Evolutionary conservation across 1,284 basidiomycete genomes (phyloP).

Genomic region (Sparassis latifolia): DNA sequence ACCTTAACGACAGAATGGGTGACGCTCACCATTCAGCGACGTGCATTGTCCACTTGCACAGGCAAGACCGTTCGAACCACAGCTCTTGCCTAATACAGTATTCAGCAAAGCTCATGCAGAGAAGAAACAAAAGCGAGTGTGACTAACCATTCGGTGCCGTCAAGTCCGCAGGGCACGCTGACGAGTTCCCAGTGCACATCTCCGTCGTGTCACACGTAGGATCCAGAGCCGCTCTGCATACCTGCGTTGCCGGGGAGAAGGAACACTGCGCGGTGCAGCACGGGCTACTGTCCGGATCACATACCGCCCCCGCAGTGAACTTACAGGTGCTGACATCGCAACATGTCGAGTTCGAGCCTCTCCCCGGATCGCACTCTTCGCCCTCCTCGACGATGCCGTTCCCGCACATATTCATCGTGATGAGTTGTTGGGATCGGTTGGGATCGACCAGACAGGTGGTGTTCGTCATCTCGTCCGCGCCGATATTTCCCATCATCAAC

Average conservation of each 20-base stretch:
- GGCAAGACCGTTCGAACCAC: constrained; percentile 56
- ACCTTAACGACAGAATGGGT: background rate
- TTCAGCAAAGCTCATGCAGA: background rate
- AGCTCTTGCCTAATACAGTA: constrained; percentile 41
- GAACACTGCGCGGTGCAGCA: constrained; percentile 75
- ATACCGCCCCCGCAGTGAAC: constrained; percentile 66
- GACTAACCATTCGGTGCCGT: constrained; percentile 62
- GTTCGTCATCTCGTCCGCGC: constrained; percentile 33
- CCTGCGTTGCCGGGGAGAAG: constrained; percentile 58
- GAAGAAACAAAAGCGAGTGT: constrained; percentile 1
- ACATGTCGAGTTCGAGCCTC: constrained; percentile 56
- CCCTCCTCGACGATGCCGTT: constrained; percentile 73
- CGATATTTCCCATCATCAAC: constrained; percentile 42
- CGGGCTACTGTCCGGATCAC: constrained; percentile 72
- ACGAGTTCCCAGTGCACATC: constrained; percentile 71
- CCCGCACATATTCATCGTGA: constrained; percentile 70
- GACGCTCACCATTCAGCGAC: constrained; percentile 55
- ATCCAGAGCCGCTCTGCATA: constrained; percentile 73
- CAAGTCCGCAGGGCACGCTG: constrained; percentile 68
- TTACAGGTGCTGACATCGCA: constrained; percentile 79
- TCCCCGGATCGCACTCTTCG: constrained; percentile 88
- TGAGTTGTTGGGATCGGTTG: constrained; percentile 33
- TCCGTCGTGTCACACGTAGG: constrained; percentile 72
- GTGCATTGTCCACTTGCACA: constrained; percentile 86
- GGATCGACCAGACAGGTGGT: constrained; percentile 62